These are phyloP conservation scores for Solanum sitiens DNA, from an alignment of 257 asterid species.

Conservation along the genomic window DNA sequence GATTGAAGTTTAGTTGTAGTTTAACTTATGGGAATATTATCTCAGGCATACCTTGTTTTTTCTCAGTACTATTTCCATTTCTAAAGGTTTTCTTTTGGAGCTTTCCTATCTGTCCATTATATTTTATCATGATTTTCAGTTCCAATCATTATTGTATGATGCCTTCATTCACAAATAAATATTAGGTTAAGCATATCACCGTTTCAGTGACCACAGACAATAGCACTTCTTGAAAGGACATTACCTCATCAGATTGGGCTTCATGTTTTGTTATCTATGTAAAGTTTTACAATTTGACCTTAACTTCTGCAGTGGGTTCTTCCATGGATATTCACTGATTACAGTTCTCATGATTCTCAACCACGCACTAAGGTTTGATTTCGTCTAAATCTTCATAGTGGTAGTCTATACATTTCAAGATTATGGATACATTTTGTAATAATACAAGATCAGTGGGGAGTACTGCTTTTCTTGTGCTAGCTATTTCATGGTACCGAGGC, in stretches of 20 bases:
- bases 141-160: neutral
- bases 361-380: slow-evolving; percentile 81
- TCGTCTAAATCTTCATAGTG: neutral
- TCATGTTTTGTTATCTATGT: neutral
- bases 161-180: neutral
- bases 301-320: slow-evolving; percentile 69
- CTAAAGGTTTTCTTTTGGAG: neutral
- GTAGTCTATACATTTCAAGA: neutral
- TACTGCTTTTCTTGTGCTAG: neutral
- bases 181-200: neutral
- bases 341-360: slow-evolving; percentile 90
- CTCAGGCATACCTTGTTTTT: neutral
- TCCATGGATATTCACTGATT: slow-evolving; percentile 80
- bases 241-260: neutral
- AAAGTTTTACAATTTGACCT: neutral
- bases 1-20: neutral
- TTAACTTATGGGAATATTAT: neutral
- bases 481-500: neutral
- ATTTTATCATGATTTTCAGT: neutral
- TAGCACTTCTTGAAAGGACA: neutral
- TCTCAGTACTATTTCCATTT: neutral
- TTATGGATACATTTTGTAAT: neutral
- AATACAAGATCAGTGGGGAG: neutral
- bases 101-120: neutral
- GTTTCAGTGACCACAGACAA: neutral